Evolutionary conservation across 768 basidiomycete genomes (phyloP).

Genomic region (Pleurotus salmoneostramineus): DNA sequence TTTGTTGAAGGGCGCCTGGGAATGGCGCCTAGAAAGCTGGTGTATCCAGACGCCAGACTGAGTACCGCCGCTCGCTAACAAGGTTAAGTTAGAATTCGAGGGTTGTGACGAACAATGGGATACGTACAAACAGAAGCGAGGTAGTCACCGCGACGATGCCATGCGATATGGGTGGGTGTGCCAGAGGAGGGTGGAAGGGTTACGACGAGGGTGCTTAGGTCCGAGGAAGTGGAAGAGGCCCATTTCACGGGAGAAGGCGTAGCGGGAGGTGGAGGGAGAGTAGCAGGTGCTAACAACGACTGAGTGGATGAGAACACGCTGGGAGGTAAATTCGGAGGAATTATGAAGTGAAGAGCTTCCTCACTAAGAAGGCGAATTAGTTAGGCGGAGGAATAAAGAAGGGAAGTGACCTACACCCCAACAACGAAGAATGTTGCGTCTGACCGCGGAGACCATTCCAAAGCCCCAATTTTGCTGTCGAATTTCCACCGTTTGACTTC

Average conservation of each 20-base stretch:
- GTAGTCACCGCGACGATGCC: slow-evolving; percentile 96
- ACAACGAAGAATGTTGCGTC: slow-evolving; percentile 80
- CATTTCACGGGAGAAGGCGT: slow-evolving; percentile 70
- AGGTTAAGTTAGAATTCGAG: slow-evolving; percentile 5
- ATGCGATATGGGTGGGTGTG: slow-evolving; percentile 74
- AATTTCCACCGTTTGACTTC: slow-evolving; percentile 88
- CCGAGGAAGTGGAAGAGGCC: slow-evolving; percentile 47
- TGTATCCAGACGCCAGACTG: slow-evolving; percentile 94
- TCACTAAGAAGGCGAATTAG: slow-evolving; percentile 48
- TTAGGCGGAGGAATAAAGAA: not conserved
- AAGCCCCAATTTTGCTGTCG: slow-evolving; percentile 69
- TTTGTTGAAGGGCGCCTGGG: slow-evolving; percentile 97
- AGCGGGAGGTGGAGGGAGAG: slow-evolving; percentile 53
- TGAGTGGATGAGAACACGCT: slow-evolving; percentile 55
- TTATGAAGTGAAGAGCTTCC: slow-evolving; percentile 72
- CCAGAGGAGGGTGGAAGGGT: slow-evolving; percentile 65
- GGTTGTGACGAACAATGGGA: slow-evolving; percentile 11
- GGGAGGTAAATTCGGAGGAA: slow-evolving; percentile 74
- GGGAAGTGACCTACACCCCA: slow-evolving; percentile 57
- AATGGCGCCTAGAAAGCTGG: slow-evolving; percentile 88
- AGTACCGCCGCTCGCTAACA: slow-evolving; percentile 55
- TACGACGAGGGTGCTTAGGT: slow-evolving; percentile 57
- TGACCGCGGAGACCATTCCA: slow-evolving; percentile 91
- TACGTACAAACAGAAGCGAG: slow-evolving; percentile 90
- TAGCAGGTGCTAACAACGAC: slow-evolving; percentile 56